Conservation (phyloP, 306 rosid genomes). For the Cicer bijugum region DNA sequence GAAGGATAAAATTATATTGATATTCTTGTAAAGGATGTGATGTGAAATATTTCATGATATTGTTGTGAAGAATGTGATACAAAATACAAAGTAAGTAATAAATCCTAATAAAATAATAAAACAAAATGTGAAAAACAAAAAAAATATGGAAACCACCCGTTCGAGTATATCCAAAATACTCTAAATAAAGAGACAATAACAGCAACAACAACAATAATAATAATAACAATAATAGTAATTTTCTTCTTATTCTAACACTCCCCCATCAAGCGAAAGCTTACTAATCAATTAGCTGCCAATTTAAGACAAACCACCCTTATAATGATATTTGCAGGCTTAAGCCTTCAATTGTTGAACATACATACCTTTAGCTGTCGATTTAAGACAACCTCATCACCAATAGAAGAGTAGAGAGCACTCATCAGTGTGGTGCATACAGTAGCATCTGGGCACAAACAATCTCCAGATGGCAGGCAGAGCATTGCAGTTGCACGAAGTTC, state of each 20-base stretch:
- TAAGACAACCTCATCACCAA: conserved; percentile 68
- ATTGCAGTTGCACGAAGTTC: conserved; percentile 89
- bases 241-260: neutral
- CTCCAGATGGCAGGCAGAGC: conserved; percentile 96
- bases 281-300: neutral
- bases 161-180: neutral
- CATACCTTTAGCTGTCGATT: conserved; percentile 76
- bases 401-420: conserved; percentile 84
- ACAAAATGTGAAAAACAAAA: neutral
- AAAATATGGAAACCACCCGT: neutral
- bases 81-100: neutral
- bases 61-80: conserved; percentile 3
- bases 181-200: neutral
- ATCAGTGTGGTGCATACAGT: conserved; percentile 77
- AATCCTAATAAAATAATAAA: neutral
- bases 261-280: conserved; percentile 7
- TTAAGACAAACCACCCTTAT: neutral
- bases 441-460: conserved; percentile 89
- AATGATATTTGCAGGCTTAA: conserved; percentile 27
- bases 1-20: too few species aligned
- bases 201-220: too few species aligned
- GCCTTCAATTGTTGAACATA: conserved; percentile 44
- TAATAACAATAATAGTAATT: neutral
- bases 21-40: too few species aligned
- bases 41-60: neutral